A percentile compares a stretch with the other conserved stretches of the same genome.
phyloP scores from a whole-genome alignment of 1,284 basidiomycete genomes.

The Ustilago sp. region DNA sequence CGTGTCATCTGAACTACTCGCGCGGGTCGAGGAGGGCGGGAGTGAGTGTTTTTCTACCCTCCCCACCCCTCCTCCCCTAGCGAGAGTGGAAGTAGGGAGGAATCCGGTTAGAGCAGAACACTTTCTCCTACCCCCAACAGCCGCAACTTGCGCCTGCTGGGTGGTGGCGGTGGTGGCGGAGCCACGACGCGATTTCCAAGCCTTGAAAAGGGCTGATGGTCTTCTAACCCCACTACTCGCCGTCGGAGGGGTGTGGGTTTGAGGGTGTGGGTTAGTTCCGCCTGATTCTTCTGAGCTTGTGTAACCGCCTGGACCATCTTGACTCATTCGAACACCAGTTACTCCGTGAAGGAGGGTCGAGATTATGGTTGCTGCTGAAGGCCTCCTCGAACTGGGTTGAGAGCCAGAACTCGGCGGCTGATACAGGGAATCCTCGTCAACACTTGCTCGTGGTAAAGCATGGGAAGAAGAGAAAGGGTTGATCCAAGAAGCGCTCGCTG shows the following conservation, averaged over 20 bases:
- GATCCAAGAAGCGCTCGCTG: slow-evolving; percentile 25
- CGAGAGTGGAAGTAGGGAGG: background rate
- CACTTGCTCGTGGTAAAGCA: background rate
- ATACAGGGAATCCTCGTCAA: slow-evolving; percentile 20
- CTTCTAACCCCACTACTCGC: background rate
- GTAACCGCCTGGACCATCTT: slow-evolving; percentile 9
- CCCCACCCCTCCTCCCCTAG: background rate
- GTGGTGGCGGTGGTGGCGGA: background rate
- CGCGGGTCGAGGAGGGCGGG: background rate
- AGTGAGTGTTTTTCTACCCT: slow-evolving; percentile 15
- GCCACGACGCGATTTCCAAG: slow-evolving; percentile 20
- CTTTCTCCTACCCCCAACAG: slow-evolving; percentile 14
- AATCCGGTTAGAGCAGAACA: slow-evolving; percentile 15
- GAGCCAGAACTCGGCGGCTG: slow-evolving; percentile 19
- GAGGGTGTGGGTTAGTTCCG: background rate
- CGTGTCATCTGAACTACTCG: background rate
- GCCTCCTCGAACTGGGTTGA: slow-evolving; percentile 14
- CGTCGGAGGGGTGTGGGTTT: background rate
- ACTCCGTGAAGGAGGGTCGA: slow-evolving; percentile 22
- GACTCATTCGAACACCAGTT: background rate
- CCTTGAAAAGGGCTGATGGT: slow-evolving; percentile 23
- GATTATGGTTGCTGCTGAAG: slow-evolving; percentile 34
- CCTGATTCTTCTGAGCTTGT: background rate
- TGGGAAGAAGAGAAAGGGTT: slow-evolving; percentile 22
- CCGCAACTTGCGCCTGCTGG: background rate